phyloP scores from a whole-genome alignment of 2,329 filamentous ascomycete species.

The Trichoderma aggressivum region DNA sequence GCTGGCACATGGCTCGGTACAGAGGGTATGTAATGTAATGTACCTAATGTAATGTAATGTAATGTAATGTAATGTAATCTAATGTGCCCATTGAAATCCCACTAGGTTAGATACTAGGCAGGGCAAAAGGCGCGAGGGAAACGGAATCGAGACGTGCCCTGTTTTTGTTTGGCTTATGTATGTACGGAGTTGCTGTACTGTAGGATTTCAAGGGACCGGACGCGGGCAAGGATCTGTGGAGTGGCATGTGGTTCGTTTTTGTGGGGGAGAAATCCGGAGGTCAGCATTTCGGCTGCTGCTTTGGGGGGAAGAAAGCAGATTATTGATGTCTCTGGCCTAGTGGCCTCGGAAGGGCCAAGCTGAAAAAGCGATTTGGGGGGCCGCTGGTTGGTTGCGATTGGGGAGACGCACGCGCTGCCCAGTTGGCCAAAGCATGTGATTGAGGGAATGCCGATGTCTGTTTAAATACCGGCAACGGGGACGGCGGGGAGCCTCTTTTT shows the following conservation, averaged over 20 bases:
- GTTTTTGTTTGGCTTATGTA: neutral
- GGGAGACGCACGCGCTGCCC: neutral
- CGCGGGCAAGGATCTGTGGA: neutral
- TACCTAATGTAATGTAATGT: too few species aligned
- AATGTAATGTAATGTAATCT: too few species aligned
- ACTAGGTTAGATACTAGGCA: neutral
- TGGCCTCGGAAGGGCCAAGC: neutral
- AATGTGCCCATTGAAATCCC: too few species aligned
- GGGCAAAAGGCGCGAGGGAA: neutral
- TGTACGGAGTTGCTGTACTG: too few species aligned
- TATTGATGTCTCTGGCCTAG: neutral
- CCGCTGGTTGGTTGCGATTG: neutral
- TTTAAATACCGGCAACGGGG: conserved; percentile 3
- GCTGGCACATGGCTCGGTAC: neutral
- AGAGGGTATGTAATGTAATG: neutral
- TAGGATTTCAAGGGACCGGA: neutral
- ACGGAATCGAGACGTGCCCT: neutral
- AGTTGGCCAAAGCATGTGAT: conserved; percentile 12
- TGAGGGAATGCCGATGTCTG: conserved; percentile 16
- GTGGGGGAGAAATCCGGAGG: conserved; percentile 8
- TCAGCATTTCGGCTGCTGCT: neutral
- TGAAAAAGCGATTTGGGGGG: neutral
- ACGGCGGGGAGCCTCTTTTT: neutral
- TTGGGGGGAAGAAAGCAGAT: neutral
- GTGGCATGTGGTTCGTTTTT: neutral